Evolutionary conservation across 805 yeast genomes (phyloP).

Genomic region (Allodekkera sacchari): DNA sequence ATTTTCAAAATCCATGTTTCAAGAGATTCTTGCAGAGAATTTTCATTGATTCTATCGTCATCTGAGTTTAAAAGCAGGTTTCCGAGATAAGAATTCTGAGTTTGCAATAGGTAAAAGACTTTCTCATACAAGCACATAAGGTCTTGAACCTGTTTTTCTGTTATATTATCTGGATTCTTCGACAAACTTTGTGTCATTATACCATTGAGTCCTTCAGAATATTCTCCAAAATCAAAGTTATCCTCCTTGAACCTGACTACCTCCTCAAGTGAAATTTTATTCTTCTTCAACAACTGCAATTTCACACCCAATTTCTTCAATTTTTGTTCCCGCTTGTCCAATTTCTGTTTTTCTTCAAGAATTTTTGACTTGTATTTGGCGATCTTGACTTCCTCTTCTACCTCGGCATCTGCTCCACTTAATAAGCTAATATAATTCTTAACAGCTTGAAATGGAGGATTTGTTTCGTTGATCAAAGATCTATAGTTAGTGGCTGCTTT

Average conservation of each 20-base stretch:
- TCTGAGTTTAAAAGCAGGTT: slow-evolving; percentile 35
- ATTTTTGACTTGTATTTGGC: slow-evolving; percentile 62
- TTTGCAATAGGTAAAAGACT: slow-evolving; percentile 73
- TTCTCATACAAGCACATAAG: slow-evolving; percentile 67
- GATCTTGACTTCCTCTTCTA: slow-evolving; percentile 63
- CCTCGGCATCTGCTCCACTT: slow-evolving; percentile 54
- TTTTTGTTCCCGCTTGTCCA: slow-evolving; percentile 64
- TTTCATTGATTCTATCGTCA: slow-evolving; percentile 9
- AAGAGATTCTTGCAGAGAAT: slow-evolving; percentile 18
- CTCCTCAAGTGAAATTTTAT: slow-evolving; percentile 72
- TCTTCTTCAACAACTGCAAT: slow-evolving; percentile 67
- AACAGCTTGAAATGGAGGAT: slow-evolving; percentile 74
- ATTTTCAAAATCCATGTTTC: slow-evolving; percentile 29
- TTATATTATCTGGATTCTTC: slow-evolving; percentile 9
- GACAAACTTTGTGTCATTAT: slow-evolving; percentile 15
- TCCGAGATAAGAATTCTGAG: slow-evolving; percentile 67
- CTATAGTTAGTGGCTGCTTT: slow-evolving; percentile 67
- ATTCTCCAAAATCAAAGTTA: slow-evolving; percentile 20
- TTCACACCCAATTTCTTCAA: slow-evolving; percentile 74
- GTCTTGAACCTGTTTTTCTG: slow-evolving; percentile 34
- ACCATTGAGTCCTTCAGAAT: slow-evolving; percentile 19
- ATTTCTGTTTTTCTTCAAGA: slow-evolving; percentile 57
- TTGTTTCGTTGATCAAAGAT: slow-evolving; percentile 55
- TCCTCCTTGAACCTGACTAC: slow-evolving; percentile 34
- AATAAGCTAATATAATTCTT: slow-evolving; percentile 68